Base-by-base conservation (phyloP, 345 rosid species). In the Geranium rotundifolium region DNA sequence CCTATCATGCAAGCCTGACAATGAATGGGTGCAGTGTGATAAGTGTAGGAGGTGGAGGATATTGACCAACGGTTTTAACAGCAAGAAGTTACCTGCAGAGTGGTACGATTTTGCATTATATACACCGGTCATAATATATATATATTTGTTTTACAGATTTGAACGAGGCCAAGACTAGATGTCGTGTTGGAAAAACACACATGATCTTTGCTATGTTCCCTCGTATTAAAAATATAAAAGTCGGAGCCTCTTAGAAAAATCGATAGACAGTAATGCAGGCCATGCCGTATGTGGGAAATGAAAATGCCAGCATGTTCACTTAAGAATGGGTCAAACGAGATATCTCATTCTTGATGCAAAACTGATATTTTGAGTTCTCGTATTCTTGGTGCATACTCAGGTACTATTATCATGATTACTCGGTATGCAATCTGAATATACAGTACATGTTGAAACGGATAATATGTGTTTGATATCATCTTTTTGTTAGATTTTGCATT, bases 21-120 rank as follows among this genome's bases (percentile, higher is more conserved):
- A 65, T 5, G 79, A 76, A 50, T 72, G 76, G 79, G 79, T 76
- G 34, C 79, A 76, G 63, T 72, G 76, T 66, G 64, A 76, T 13
- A 71, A 72, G 68, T 71, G 79, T 56, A 64, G 79, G 69, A 75
- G 71, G 67, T 76, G 79, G 76, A 68, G 79, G 68, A 59, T 65
- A 63, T 29, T 76, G 63, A 56, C 29, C 56, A 13, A 67, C 14
- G 76, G 65, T 39, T 76, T 65, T 52, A 39, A 76, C 66, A 19
- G 37, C 73, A 63, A 63, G 37, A 31, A 19, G n/a, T 65, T 76
- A 63, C 79, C 76, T 34, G 7, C 54, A 23, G 76, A 76, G 46
- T 76, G 76, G 79, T 76, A 69, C 31, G 54, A 19, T 19, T 55
- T 19, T 30, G 20, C 19, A 29, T 46, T 46, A 46, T 7, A 16